Evolutionary conservation across 148 eudicot species (phyloP).

Genomic region (Dysphania ambrosioides): DNA sequence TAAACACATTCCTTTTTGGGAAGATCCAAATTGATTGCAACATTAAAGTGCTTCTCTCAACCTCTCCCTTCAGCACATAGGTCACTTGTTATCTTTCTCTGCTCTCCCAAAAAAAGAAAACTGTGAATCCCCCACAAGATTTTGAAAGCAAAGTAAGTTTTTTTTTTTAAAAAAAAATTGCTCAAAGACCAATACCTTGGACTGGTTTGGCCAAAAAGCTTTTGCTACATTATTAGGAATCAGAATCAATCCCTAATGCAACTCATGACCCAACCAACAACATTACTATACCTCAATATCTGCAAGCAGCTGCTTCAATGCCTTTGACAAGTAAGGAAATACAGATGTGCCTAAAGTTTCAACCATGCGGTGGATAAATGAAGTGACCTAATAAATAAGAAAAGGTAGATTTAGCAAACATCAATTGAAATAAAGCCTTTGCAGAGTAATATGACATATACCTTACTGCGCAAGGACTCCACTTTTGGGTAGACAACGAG

Average conservation of each 20-base stretch:
- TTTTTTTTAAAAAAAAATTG: too few species aligned
- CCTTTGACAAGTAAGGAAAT: conserved; percentile 83
- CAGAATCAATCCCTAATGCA: not conserved
- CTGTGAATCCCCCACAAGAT: too few species aligned
- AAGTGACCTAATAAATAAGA: conserved; percentile 53
- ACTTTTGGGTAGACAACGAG: conserved; percentile 73
- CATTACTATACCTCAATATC: conserved; percentile 68
- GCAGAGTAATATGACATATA: conserved; percentile 26
- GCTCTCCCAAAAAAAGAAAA: too few species aligned
- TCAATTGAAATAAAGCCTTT: not conserved
- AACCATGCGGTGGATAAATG: conserved; percentile 96
- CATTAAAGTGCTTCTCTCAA: too few species aligned
- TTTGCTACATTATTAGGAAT: not conserved
- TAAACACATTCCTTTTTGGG: too few species aligned
- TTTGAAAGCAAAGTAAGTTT: too few species aligned
- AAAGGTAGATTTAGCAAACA: conserved; percentile 21
- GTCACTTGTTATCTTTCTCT: too few species aligned
- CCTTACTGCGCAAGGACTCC: conserved; percentile 83
- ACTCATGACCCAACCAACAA: not conserved
- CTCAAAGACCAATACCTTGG: not conserved
- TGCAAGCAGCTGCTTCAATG: conserved; percentile 77
- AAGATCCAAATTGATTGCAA: too few species aligned
- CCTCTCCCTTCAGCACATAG: too few species aligned
- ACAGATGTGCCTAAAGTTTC: conserved; percentile 85
- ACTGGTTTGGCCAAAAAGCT: not conserved